Evolutionary conservation across 176 grass and related monocot species (phyloP), one percentile per base, ranked within the genome.

Genomic region (Oryza meridionalis): DNA sequence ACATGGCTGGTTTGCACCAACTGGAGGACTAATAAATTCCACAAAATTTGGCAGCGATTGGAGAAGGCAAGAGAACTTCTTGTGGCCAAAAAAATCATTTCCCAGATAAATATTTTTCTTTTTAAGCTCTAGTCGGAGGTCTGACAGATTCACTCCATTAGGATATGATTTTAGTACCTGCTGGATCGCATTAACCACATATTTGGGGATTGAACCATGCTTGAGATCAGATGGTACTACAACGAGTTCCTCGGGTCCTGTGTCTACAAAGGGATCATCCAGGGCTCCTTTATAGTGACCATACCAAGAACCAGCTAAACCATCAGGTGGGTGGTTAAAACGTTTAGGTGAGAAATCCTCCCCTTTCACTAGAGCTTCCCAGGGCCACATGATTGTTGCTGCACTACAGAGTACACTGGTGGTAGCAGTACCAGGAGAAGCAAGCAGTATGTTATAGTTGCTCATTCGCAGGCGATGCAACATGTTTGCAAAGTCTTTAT

Each of bases 371-470:
- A 99, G 86, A 79, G 85, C 73, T n/a, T 84, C 65, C 96, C 96
- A 99, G 21, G 91, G 86, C 91, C 91, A 96, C 91, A 99, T 92
- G 27, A 99, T 72, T 80, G 93, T 99, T 1, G 96, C 91, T 42
- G 90, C 91, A 86, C 90, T 92, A 49, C 88, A 87, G 14, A 99
- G 73, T 53, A 83, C 84, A 42, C 45, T 85, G 11, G 83, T 85
- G 11, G 83, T 42, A 40, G 69, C 65, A n/a, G 0, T n/a, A 79
- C 79, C 77, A 46, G 67, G 75, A 74, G 88, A 90, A 21, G 96
- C 88, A 82, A 99, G 96, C 33, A 96, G 78, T 83, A 99, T 70
- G 70, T 99, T 99, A 77, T 99, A 99, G 83, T 99, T 99, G 71
- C 72, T 92, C 96, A 98, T 98, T 77, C 96, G 82, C 69, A 99